These are phyloP conservation scores for Achlya hypogyna DNA, from an alignment of 352 stramenopile genomes.

Conservation along the genomic window DNA sequence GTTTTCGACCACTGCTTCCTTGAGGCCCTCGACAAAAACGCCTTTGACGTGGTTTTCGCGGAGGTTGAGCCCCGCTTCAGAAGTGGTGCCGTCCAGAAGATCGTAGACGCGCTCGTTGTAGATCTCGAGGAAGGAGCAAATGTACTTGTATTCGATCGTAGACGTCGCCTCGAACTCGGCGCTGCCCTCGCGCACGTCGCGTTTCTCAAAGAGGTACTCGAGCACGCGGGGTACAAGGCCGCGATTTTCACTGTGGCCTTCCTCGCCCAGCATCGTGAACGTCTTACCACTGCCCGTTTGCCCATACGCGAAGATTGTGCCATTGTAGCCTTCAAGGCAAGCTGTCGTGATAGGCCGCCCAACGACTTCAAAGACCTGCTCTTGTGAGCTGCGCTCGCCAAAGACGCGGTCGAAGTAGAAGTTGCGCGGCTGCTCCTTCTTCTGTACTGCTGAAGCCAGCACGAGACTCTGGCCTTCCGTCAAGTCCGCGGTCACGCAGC, in stretches of 20 bases:
- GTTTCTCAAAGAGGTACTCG: slow-evolving; percentile 70
- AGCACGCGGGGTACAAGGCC: slow-evolving; percentile 75
- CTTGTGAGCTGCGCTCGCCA: slow-evolving; percentile 79
- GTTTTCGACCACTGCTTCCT: slow-evolving; percentile 54
- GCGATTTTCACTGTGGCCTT: slow-evolving; percentile 52
- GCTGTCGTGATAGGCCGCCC: slow-evolving; percentile 73
- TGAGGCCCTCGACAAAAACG: slow-evolving; percentile 69
- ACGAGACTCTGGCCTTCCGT: slow-evolving; percentile 24
- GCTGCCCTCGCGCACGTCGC: background rate
- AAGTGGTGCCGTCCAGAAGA: slow-evolving; percentile 53
- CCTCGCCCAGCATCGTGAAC: slow-evolving; percentile 77
- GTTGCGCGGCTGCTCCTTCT: slow-evolving; percentile 70
- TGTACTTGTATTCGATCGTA: slow-evolving; percentile 40
- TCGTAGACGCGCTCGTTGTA: slow-evolving; percentile 94
- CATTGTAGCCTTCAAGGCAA: slow-evolving; percentile 74
- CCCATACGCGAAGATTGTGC: slow-evolving; percentile 81
- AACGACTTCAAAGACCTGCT: slow-evolving; percentile 85
- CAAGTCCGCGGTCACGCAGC: slow-evolving; percentile 22
- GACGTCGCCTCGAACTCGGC: slow-evolving; percentile 48
- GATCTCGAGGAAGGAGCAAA: slow-evolving; percentile 90
- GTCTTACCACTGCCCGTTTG: slow-evolving; percentile 81
- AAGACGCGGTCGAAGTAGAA: slow-evolving; percentile 90
- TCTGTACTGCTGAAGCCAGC: slow-evolving; percentile 24
- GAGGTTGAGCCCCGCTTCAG: slow-evolving; percentile 46
- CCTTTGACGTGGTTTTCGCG: slow-evolving; percentile 66